Base-by-base conservation (phyloP, 1,284 basidiomycete genomes). In the Rhodotorula glutinis region DNA sequence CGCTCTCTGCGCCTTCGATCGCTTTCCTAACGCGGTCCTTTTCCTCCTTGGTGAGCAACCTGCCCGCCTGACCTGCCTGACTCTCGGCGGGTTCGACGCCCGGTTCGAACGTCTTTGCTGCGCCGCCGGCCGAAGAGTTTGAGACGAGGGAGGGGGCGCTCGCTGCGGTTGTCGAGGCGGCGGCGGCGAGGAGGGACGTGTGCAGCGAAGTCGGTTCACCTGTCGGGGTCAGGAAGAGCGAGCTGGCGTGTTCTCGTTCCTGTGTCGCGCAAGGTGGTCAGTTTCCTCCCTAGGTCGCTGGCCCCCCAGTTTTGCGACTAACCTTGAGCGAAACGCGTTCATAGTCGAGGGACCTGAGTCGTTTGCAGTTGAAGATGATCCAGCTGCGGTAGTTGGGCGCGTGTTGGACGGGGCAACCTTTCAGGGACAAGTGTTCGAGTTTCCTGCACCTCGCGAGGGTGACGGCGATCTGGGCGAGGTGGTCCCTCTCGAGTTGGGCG, bases 381-480 rank as follows among this genome's bases (percentile, higher is more conserved):
- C 92, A 98, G 81, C 91, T 90, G 80, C 92, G 87, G 83, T 98
- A 98, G 85, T 92, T 92, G 85, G 94, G 90, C 82, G 91, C 90
- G 81, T 93, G 87, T 75, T 85, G 83, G 27, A 97, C 90, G 29
- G 95, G 93, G 78, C 95, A 95, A n/a, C 91, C 92, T 75, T 90
- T 79, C 72, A 98, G 81, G 40, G 86, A 87, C 63, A 98, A 81
- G 77, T 90, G 93, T 78, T 88, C 86, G 70, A 98, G 85, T 51
- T 85, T 82, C 74, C 83, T 86, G 71, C 93, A 83, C 73, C 90
- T 86, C 77, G 86, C 88, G 59, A 98, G 84, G 40, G 93, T 83
- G 77, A 92, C 89, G n/a, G 89, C 89, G 23, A 92, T 82, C 76
- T 90, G 85, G 65, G 82, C 77, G 74, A 91, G 80, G 75, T 83